Percentiles rank a stretch among this genome's conserved stretches.
Conservation (phyloP, 2,329 filamentous ascomycete genomes). For the Botryotinia calthae region DNA sequence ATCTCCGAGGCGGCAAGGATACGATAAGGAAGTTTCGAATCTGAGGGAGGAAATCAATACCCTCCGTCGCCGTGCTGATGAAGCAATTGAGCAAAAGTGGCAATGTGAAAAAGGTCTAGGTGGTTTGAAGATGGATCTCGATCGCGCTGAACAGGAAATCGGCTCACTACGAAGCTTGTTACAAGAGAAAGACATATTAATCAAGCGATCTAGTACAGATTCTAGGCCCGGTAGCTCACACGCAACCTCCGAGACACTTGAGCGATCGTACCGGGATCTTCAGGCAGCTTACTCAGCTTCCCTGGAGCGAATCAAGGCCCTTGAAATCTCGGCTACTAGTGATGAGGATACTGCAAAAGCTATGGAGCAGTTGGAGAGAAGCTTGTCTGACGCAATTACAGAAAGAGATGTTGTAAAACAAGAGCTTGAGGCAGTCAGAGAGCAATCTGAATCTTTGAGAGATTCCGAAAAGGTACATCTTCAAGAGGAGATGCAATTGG, state of each 20-base stretch:
- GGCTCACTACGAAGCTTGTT: constrained; percentile 75
- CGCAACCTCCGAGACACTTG: constrained; percentile 68
- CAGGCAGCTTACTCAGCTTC: constrained; percentile 68
- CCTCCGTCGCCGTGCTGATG: constrained; percentile 82
- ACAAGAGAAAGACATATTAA: constrained; percentile 76
- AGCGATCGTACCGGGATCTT: constrained; percentile 71
- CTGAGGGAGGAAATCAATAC: constrained; percentile 82
- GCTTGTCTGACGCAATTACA: constrained; percentile 65
- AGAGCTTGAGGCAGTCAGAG: constrained; percentile 60
- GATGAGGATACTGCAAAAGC: constrained; percentile 62
- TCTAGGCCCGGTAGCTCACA: constrained; percentile 44
- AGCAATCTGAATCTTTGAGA: constrained; percentile 58
- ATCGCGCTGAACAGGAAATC: constrained; percentile 92
- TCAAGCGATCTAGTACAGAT: constrained; percentile 50
- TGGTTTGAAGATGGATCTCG: constrained; percentile 92
- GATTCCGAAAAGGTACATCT: constrained; percentile 55
- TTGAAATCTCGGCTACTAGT: constrained; percentile 52
- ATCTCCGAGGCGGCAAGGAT: constrained; percentile 72
- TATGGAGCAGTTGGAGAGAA: constrained; percentile 63
- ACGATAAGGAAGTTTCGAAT: constrained; percentile 76
- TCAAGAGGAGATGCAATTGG: constrained; percentile 61
- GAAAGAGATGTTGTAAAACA: constrained; percentile 71
- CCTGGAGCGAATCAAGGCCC: constrained; percentile 61
- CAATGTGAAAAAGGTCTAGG: constrained; percentile 87
- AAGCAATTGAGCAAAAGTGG: constrained; percentile 94